Base-by-base conservation (phyloP, 2,329 filamentous ascomycete genomes). In the Alternaria sp. region DNA sequence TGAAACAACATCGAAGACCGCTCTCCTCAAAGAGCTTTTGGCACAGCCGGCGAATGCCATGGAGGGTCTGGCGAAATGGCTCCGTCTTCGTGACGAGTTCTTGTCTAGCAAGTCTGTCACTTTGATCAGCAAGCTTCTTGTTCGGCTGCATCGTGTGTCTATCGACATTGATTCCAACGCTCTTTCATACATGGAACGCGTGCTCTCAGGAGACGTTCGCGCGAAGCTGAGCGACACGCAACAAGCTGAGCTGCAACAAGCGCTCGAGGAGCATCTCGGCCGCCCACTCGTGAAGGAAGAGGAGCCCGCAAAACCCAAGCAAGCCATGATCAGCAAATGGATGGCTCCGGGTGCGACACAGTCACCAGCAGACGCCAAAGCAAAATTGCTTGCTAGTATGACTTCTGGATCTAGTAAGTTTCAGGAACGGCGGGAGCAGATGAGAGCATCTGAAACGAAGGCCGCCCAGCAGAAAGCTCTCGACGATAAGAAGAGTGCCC, bases 1-100 rank as follows among this genome's bases (percentile, higher is more conserved):
- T 24, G 79, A 81, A 55, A 75, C 73, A 8, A 75, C 71, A 12
- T 78, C 74, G 28, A 71, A 72, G 26, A 75, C 73, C 22, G 72
- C 72, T 46, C 62, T 72, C 56, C 79, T 85, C 8, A 84, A 84
- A 63, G 82, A 81, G 53, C 84, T 93, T 30, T 81, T 94, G 18
- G 84, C 88, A 52, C 83, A 87, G 14, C 90, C 91, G 2, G 87
- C 87, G 5, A 79, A 79, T 51, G 85, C 91, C 11, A 86, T 90
- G 75, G 88, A 88, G 61, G 82, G 81, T 16, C 89, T 97, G 79
- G 89, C 91, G 38, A 92, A 91, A 75, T 97, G 96, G 93, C 86
- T 99, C 55, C 89, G 95, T 58, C 85, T 99, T 5, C 91, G 94
- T 64, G 95, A 99, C 76, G 86, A 88, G 56, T 97, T 93, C 78